phyloP scores from a whole-genome alignment of 352 stramenopile genomes.

The Aphanomyces cochlioides region DNA sequence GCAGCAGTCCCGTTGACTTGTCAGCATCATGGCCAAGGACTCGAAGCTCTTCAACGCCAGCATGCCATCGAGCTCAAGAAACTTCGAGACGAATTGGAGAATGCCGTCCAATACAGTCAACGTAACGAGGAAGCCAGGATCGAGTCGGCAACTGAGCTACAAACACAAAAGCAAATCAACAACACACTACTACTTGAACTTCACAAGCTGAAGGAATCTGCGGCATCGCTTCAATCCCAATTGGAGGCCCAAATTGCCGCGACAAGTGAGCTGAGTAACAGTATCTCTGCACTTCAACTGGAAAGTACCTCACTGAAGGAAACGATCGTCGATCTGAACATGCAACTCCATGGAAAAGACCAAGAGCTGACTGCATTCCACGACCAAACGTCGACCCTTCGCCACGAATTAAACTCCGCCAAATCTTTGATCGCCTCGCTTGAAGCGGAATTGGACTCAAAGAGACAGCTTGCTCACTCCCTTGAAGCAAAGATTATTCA shows the following conservation, averaged over 20 bases:
- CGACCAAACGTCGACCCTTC: too few species aligned
- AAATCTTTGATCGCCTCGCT: background rate
- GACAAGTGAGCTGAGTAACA: too few species aligned
- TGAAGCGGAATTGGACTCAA: background rate
- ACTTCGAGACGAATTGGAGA: conserved; percentile 18
- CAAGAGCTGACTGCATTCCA: too few species aligned
- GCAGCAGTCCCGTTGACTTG: background rate
- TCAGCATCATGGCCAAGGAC: conserved; percentile 17
- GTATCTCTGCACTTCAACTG: too few species aligned
- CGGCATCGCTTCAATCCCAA: background rate
- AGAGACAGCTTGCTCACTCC: background rate
- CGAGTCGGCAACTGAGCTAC: background rate
- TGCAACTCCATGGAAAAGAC: too few species aligned
- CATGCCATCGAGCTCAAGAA: conserved; percentile 18
- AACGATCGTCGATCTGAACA: too few species aligned
- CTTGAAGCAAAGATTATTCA: background rate
- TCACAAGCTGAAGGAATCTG: background rate
- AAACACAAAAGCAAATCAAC: background rate
- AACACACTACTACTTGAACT: background rate
- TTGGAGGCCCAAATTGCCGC: background rate
- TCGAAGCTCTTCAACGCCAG: conserved; percentile 11
- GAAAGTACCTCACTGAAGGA: too few species aligned
- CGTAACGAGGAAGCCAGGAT: background rate
- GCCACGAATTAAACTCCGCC: background rate
- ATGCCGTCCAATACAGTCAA: conserved; percentile 10